Evolutionary conservation across 306 rosid genomes (phyloP), one percentile per base, ranked within the genome.

Genomic region (Myrica gale): DNA sequence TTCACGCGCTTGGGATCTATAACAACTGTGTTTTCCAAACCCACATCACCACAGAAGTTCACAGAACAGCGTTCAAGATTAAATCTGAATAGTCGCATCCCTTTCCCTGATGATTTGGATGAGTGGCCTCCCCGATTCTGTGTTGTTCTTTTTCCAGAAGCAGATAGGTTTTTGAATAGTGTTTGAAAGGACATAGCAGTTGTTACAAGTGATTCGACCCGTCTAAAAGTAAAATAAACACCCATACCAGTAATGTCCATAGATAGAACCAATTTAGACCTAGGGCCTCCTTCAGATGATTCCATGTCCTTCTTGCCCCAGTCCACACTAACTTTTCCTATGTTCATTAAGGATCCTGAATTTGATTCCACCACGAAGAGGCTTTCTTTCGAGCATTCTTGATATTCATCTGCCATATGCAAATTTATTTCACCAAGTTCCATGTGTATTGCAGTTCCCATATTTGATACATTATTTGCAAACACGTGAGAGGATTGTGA

Each of bases 371-470:
- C 88, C 1, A 91, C 88, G 71, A 95, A 92, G 86, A 85, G 85
- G 80, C 86, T 96, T 78, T 89, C 99, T 84, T 92, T 96, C 82
- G 89, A 83, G 88, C 91, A 87, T 77, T 90, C 96, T 81, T 90
- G 97, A 89, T 89, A 92, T 82, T 96, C 99, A 82, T 92, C 97
- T 10, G 97, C 88, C 92, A 92, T 79, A 81, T 90, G 89, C 73
- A 96, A 88, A 90, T 96, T 96, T 69, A 96, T 76, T 83, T 96
- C 99, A 71, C 98, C 99, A 71, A 96, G 93, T 76, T 96, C 99
- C 87, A 84, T 69, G 71, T 96, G 99, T 39, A 89, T 86, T 68
- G 92, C 68, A 15, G 89, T 90, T 87, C 98, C 98, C 19, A 79
- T 89, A 78, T 84, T 86, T 68, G 97, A 92, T 80, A 90, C 84